phyloP scores from a whole-genome alignment of 331 rosid genomes.

The Dryas integrifolia region DNA sequence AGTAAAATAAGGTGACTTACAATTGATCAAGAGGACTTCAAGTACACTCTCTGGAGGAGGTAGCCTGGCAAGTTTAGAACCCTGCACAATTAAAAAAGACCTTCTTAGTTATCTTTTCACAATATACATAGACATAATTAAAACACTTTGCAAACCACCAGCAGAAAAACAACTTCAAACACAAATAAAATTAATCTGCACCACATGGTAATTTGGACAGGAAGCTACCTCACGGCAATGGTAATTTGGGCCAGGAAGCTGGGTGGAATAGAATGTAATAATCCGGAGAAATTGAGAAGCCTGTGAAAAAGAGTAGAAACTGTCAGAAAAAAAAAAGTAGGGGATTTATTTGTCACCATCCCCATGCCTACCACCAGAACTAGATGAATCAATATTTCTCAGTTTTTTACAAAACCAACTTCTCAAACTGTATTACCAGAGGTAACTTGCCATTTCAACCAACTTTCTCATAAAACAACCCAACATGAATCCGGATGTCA shows the following conservation, averaged over 20 bases:
- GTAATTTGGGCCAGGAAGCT: constrained; percentile 98
- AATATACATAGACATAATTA: neutral
- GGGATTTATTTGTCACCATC: neutral
- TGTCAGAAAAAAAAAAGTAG: constrained; percentile 2
- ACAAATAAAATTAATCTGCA: neutral
- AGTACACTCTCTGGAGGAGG: constrained; percentile 64
- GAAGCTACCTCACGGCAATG: constrained; percentile 84
- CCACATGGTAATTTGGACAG: neutral
- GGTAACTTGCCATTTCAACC: neutral
- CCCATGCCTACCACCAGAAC: neutral
- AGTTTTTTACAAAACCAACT: neutral
- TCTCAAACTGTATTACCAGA: neutral
- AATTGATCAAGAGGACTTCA: constrained; percentile 70
- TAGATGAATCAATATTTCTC: neutral
- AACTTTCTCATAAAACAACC: neutral
- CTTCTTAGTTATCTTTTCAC: neutral
- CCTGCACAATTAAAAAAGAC: constrained; percentile 48
- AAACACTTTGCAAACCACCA: neutral
- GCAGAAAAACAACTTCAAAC: neutral
- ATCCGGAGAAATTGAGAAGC: constrained; percentile 80
- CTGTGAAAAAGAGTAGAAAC: constrained; percentile 40
- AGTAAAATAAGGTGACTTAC: constrained; percentile 42
- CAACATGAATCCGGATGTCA: neutral
- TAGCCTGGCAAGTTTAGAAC: constrained; percentile 75
- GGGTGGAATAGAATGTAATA: constrained; percentile 88